Conservation (phyloP, 129 eudicot species). For the Gnaphalium uliginosum region DNA sequence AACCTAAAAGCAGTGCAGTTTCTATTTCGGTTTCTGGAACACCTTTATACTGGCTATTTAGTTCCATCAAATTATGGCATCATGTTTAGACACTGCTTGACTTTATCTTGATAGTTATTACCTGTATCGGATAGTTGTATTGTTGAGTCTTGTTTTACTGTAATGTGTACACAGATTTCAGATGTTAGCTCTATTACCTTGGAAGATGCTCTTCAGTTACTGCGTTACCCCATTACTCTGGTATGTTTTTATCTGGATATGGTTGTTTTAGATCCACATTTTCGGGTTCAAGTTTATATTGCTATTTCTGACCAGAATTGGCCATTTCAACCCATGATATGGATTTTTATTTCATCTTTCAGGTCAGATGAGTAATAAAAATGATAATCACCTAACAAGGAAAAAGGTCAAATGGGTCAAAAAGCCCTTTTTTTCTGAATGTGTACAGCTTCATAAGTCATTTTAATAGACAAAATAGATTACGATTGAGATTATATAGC, state of each 20-base stretch:
- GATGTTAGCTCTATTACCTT: conserved; percentile 60
- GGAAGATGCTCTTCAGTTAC: conserved; percentile 79
- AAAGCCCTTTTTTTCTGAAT: too few relatives aligned
- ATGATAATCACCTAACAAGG: neutral
- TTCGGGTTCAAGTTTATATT: neutral
- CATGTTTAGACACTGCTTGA: neutral
- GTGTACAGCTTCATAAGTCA: neutral
- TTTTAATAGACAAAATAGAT: neutral
- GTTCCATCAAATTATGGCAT: neutral
- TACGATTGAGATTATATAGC: neutral
- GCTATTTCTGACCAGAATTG: neutral
- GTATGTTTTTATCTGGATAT: conserved; percentile 34
- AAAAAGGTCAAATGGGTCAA: neutral
- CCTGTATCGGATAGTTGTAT: neutral
- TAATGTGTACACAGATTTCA: conserved; percentile 45
- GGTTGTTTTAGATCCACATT: neutral
- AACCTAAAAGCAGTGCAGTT: too few relatives aligned
- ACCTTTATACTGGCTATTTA: too few relatives aligned
- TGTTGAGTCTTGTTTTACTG: neutral
- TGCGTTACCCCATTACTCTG: conserved; percentile 80
- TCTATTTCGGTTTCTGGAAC: too few relatives aligned
- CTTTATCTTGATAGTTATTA: neutral
- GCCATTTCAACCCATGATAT: neutral
- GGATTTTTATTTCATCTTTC: neutral
- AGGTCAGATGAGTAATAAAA: neutral